phyloP scores from a whole-genome alignment of 495 filamentous ascomycete species.

The Chaetomium cochliodes region DNA sequence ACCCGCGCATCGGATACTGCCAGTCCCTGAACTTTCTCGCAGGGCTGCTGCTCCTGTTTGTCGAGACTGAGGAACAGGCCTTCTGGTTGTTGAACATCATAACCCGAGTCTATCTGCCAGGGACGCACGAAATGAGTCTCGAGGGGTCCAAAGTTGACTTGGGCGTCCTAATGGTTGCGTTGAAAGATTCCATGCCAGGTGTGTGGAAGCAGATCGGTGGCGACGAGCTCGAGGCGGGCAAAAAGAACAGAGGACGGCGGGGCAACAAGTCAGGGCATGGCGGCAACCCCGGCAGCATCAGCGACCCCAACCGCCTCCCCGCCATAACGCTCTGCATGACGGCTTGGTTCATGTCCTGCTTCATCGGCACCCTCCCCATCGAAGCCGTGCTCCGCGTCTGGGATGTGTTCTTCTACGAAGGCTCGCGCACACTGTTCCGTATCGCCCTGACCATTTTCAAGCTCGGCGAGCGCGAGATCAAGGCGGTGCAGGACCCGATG shows the following conservation, averaged over 20 bases:
- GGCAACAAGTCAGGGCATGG: conserved; percentile 22
- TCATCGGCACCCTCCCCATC: conserved; percentile 87
- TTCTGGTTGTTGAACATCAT: conserved; percentile 96
- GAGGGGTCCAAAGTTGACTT: conserved; percentile 95
- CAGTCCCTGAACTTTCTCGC: conserved; percentile 97
- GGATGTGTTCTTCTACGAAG: conserved; percentile 96
- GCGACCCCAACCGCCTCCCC: conserved; percentile 61
- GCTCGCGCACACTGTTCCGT: conserved; percentile 90
- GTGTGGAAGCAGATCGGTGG: conserved; percentile 88
- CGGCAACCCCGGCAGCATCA: conserved; percentile 21
- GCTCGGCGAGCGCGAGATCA: conserved; percentile 78
- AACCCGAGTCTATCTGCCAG: conserved; percentile 81
- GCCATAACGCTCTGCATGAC: conserved; percentile 91
- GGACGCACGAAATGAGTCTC: conserved; percentile 86
- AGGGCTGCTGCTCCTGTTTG: conserved; percentile 90
- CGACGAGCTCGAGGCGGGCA: conserved; percentile 55
- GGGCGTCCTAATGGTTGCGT: conserved; percentile 81
- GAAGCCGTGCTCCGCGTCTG: conserved; percentile 89
- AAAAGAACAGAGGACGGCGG: conserved; percentile 43
- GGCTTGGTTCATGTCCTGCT: conserved; percentile 98
- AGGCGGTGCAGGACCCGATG: conserved; percentile 80
- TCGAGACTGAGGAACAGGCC: conserved; percentile 79
- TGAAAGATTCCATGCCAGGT: conserved; percentile 79
- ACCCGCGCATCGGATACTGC: conserved; percentile 89
- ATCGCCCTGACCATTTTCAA: conserved; percentile 93